phyloP scores from a whole-genome alignment of 1,284 basidiomycete species.

The Ceratobasidium theobromae region DNA sequence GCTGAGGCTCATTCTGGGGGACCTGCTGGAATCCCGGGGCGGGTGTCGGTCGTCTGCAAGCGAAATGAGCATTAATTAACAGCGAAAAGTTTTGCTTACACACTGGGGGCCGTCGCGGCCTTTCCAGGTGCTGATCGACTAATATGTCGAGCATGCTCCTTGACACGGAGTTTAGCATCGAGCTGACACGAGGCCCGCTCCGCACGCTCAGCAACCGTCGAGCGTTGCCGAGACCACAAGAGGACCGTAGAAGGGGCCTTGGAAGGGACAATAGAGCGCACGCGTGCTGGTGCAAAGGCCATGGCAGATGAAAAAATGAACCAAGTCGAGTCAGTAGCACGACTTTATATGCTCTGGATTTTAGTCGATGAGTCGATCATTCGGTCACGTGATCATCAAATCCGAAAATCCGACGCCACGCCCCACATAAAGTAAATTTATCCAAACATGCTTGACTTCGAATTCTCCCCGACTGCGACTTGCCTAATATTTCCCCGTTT shows the following conservation, averaged over 20 bases:
- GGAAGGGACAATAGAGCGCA: slow-evolving; percentile 21
- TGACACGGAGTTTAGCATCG: slow-evolving; percentile 57
- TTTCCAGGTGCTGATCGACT: slow-evolving; percentile 61
- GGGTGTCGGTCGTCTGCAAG: slow-evolving; percentile 62
- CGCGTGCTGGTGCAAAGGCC: slow-evolving; percentile 29
- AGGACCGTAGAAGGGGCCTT: background rate
- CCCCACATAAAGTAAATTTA: slow-evolving; percentile 6
- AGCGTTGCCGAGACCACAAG: slow-evolving; percentile 17
- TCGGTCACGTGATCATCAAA: background rate
- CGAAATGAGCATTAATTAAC: background rate
- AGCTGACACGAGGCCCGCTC: slow-evolving; percentile 35
- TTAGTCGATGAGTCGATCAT: slow-evolving; percentile 8
- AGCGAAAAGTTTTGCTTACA: slow-evolving; percentile 46
- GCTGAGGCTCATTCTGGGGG: slow-evolving; percentile 47
- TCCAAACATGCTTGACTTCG: no score
- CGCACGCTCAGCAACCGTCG: slow-evolving; percentile 2
- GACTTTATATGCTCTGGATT: slow-evolving; percentile 14
- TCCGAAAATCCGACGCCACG: slow-evolving; percentile 24
- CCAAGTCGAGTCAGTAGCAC: background rate
- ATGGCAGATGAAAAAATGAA: slow-evolving; percentile 19
- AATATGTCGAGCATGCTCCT: slow-evolving; percentile 64
- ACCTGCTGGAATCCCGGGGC: slow-evolving; percentile 67
- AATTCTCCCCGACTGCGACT: background rate
- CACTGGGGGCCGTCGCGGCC: slow-evolving; percentile 61
- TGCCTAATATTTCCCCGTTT: background rate